Evolutionary conservation across 2,329 filamentous ascomycete species (phyloP).

Genomic region (Graphilbum sp.): DNA sequence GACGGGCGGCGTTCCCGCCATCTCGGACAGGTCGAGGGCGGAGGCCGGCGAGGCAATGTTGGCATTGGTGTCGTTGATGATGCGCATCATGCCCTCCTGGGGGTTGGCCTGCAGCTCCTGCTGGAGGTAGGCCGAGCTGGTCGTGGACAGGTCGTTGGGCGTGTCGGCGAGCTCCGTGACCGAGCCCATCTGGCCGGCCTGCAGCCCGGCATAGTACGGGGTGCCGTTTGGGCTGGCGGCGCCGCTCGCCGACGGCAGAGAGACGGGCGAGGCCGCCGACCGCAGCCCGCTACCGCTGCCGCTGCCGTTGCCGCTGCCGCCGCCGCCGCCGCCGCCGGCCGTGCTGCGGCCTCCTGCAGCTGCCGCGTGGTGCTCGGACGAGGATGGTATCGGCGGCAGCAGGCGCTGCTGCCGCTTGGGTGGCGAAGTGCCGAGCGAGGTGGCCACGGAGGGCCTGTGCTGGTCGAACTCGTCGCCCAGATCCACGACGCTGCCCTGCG

Average conservation of each 20-base stretch:
- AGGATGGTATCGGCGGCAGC: conserved; percentile 39
- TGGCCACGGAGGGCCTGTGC: conserved; percentile 21
- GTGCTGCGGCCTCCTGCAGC: too few species aligned
- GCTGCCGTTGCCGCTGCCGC: background rate
- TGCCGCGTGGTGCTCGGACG: too few species aligned
- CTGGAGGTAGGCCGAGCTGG: conserved; percentile 25
- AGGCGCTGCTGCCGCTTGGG: conserved; percentile 36
- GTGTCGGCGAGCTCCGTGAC: conserved; percentile 46
- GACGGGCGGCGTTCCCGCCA: conserved; percentile 38
- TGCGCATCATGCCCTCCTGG: conserved; percentile 46
- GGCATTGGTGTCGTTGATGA: conserved; percentile 48
- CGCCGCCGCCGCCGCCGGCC: background rate
- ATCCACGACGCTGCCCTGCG: conserved; percentile 37
- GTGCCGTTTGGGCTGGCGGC: conserved; percentile 11
- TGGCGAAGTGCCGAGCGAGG: conserved; percentile 23
- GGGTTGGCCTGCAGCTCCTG: conserved; percentile 41
- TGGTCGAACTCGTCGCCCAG: conserved; percentile 44
- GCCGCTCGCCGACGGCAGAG: background rate
- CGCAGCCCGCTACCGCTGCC: background rate
- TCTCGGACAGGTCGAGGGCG: conserved; percentile 36
- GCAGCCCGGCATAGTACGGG: background rate
- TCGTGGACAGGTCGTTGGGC: conserved; percentile 28
- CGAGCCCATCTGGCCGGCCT: conserved; percentile 24
- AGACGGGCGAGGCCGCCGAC: conserved; percentile 2
- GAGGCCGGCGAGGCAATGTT: conserved; percentile 21